Evolutionary conservation across 805 yeast species (phyloP), one percentile per base, ranked within the genome.

Genomic region (Ascoidea tarda): DNA sequence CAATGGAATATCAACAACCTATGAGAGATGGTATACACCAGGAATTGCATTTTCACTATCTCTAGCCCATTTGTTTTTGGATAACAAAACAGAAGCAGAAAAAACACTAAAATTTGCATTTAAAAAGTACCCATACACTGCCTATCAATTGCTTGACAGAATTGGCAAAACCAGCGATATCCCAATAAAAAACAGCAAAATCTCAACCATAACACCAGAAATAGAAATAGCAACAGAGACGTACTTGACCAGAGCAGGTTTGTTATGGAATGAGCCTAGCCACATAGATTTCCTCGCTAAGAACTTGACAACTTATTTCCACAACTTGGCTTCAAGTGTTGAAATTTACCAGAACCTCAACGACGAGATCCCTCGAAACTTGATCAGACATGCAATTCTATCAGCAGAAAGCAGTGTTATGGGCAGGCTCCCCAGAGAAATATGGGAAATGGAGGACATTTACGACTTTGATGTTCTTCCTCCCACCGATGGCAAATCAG

Each of bases 391-490:
- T 64, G 82, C 81, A 2, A 73, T 85, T 38, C 65, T 85, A 47
- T 81, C 89, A 0, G 86, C 84, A 16, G 93, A 84, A 63, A 79
- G 78, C 31, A 74, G 78, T 47, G 74, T 82, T 1, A 79, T 85
- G 84, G 86, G 87, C 1, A 76, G 77, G 57, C 70, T 84, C 31
- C 95, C 95, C 0, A 60, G 71, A 32, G 59, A 65, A 2, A 71
- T 83, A 31, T 85, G 88, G 85, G 73, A 75, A 1, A 62, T 75
- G 32, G 72, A 81, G 52, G 83, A 82, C 52, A 72, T 81, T 14
- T 79, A 70, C 60, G 95, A 85, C 58, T 85, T 76, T 61, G 95
- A 85, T 63, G 75, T 83, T 2, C 63, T 85, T 28, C 90, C 95
- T 1, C 93, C 95, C 1, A 59, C 59, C 16, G 65, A 47, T 45